A percentile compares a stretch with the other conserved stretches of the same genome.
phyloP scores from a whole-genome alignment of 2,329 filamentous ascomycete genomes.

The Alternaria brassicicola region DNA sequence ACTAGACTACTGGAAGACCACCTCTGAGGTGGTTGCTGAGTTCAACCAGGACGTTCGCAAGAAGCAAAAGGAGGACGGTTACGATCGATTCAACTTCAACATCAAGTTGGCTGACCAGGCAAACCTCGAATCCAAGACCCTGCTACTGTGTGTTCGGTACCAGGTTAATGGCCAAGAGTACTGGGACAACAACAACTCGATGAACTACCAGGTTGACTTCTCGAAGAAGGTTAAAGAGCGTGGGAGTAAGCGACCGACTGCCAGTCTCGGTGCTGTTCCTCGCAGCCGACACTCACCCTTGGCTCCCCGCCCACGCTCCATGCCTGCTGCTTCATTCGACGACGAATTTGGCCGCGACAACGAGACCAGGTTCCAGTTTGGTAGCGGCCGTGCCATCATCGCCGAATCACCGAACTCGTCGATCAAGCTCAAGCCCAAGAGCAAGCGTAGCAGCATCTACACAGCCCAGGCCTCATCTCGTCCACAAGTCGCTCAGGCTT shows the following conservation, averaged over 20 bases:
- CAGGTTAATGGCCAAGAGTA: conserved; percentile 81
- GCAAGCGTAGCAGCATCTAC: conserved; percentile 66
- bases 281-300: conserved; percentile 56
- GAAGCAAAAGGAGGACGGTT: conserved; percentile 68
- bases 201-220: conserved; percentile 96
- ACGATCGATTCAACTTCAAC: conserved; percentile 91
- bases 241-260: conserved; percentile 51
- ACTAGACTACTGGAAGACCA: conserved; percentile 98
- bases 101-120: conserved; percentile 91
- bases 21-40: conserved; percentile 90
- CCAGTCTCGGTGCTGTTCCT: conserved; percentile 60
- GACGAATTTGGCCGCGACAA: conserved; percentile 71
- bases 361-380: conserved; percentile 55
- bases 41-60: conserved; percentile 79
- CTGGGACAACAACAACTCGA: conserved; percentile 90
- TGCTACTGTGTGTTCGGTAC: conserved; percentile 92
- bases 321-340: conserved; percentile 62
- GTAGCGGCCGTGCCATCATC: conserved; percentile 50
- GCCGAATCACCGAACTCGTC: conserved; percentile 65
- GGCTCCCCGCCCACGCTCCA: conserved; percentile 56
- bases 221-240: conserved; percentile 71
- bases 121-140: conserved; percentile 88
- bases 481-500: conserved; percentile 69
- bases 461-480: conserved; percentile 59
- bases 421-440: conserved; percentile 73